Conservation (phyloP, 2,329 filamentous ascomycete genomes). For the Trichophyton mentagrophytes region DNA sequence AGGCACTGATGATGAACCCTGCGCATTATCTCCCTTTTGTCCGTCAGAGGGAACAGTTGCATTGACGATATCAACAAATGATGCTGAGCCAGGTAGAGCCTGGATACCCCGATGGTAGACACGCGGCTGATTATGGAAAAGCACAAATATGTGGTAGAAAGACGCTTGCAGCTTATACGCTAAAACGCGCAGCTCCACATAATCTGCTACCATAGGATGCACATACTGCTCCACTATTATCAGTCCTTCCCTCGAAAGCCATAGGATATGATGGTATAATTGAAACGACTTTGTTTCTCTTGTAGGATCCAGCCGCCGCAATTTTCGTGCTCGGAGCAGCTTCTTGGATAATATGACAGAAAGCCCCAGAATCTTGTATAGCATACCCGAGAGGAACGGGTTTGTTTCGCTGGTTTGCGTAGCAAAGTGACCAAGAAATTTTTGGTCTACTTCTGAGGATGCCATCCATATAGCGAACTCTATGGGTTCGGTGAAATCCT, state of each 20-base stretch:
- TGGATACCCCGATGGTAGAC: constrained; percentile 50
- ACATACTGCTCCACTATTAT: constrained; percentile 77
- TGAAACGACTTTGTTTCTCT: constrained; percentile 66
- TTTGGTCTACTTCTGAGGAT: constrained; percentile 93
- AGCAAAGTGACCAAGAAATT: constrained; percentile 83
- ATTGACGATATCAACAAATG: constrained; percentile 18
- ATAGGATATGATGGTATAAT: constrained; percentile 82
- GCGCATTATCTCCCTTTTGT: constrained; percentile 10
- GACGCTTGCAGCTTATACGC: constrained; percentile 85
- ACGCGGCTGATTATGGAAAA: constrained; percentile 84
- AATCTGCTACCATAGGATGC: constrained; percentile 67
- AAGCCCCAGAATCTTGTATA: constrained; percentile 84
- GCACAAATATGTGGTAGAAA: constrained; percentile 91
- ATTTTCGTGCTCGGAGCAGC: constrained; percentile 67
- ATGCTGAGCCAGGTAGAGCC: constrained; percentile 20
- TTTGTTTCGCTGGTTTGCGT: constrained; percentile 65
- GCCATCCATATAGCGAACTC: constrained; percentile 54
- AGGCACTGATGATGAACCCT: constrained; percentile 25
- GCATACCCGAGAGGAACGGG: constrained; percentile 57
- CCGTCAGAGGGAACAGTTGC: constrained; percentile 20
- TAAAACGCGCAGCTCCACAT: constrained; percentile 74
- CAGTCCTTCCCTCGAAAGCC: constrained; percentile 84
- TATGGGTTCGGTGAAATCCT: constrained; percentile 21
- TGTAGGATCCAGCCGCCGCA: constrained; percentile 69
- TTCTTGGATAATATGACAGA: constrained; percentile 79